Evolutionary conservation across 805 yeast genomes (phyloP), one percentile per base, ranked within the genome.

Genomic region (Metschnikowia continentalis): DNA sequence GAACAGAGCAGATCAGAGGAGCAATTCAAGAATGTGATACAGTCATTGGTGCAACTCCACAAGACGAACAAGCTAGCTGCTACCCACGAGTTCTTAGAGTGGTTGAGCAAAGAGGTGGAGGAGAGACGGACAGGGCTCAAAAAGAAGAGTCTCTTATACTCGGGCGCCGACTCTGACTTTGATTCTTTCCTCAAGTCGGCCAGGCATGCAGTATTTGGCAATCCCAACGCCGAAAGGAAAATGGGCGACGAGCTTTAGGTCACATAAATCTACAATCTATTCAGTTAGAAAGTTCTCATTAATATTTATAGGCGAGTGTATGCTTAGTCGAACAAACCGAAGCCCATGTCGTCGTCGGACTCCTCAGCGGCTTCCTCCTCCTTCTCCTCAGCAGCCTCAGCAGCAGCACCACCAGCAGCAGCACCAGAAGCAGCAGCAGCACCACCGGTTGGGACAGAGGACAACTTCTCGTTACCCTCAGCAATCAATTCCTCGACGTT

Each of bases 161-260:
- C 68, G 1, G 57, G 48, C 2, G 53, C 61, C 2, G 78, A 78
- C 50, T 57, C 64, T 30, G 74, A 70, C 32, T 67, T 82, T 52
- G 70, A 64, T 55, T 59, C 51, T 14, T 60, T 68, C 54, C 55
- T 71, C 62, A 48, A 68, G 32, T 58, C 58, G n/a, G 70, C 71
- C 14, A 78, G 95, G 59, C 92, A 88, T 62, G 62, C 69, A 20
- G 80, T 84, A 1, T 89, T 89, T 69, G 96, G 96, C 1, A 89
- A 89, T 60, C 88, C 87, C 17, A 72, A 79, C 61, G 95, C 86
- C 11, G 41, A 42, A 0, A 66, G 77, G 50, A 75, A 94, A 53
- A 86, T 85, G 62, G 82, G 79, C 10, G 55, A 49, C 33, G 55
- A 51, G 35, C 50, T 54, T 15, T 55, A 44, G 37, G 32, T 20